These are phyloP conservation scores for Geopyxis carbonaria DNA, from an alignment of 495 filamentous ascomycete genomes.

Conservation along the genomic window DNA sequence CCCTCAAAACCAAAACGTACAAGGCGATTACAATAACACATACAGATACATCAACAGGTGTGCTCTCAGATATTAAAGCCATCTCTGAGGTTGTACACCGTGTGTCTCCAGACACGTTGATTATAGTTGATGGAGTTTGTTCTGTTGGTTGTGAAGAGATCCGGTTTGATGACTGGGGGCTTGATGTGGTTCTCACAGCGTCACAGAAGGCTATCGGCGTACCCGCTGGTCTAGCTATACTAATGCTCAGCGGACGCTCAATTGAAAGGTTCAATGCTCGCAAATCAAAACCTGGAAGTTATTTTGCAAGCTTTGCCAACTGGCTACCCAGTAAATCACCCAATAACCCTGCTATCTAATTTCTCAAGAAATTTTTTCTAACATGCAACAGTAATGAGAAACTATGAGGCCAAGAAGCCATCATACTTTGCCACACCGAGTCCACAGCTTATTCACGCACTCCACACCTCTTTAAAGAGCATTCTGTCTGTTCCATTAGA, in stretches of 20 bases:
- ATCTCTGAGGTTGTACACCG: slow-evolving; percentile 64
- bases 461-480: slow-evolving; percentile 81
- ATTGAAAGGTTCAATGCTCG: slow-evolving; percentile 63
- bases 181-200: slow-evolving; percentile 86
- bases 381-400: slow-evolving; percentile 65
- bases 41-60: slow-evolving; percentile 92
- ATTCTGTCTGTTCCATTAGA: slow-evolving; percentile 62
- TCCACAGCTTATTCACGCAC: slow-evolving; percentile 82
- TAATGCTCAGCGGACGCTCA: slow-evolving; percentile 82
- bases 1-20: slow-evolving; percentile 73
- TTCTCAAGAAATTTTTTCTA: background rate
- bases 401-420: slow-evolving; percentile 91
- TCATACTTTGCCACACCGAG: slow-evolving; percentile 96
- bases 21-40: slow-evolving; percentile 89
- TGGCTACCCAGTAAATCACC: slow-evolving; percentile 63
- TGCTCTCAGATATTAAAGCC: slow-evolving; percentile 73
- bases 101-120: slow-evolving; percentile 74
- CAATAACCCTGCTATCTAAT: background rate
- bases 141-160: slow-evolving; percentile 93
- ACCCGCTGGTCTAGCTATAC: slow-evolving; percentile 80
- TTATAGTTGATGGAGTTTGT: slow-evolving; percentile 92
- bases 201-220: slow-evolving; percentile 93
- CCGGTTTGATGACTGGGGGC: slow-evolving; percentile 79
- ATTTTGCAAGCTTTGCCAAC: slow-evolving; percentile 91
- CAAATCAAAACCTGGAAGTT: slow-evolving; percentile 61